These are phyloP conservation scores for Gentiana dahurica DNA, from an alignment of 257 asterid species.

Conservation along the genomic window DNA sequence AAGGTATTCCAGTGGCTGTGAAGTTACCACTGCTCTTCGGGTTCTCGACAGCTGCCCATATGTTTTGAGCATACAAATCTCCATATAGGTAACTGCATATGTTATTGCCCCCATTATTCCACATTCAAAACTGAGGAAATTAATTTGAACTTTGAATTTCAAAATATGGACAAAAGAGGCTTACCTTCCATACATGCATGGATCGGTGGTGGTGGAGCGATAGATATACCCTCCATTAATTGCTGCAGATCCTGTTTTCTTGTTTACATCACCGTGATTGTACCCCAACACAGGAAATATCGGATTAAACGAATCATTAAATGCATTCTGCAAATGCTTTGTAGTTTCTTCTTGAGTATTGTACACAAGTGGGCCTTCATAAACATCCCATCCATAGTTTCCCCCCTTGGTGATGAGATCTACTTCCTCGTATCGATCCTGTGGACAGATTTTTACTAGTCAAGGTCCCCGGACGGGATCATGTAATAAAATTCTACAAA, in stretches of 20 bases:
- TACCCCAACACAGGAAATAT: slow-evolving; percentile 78
- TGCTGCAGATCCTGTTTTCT: slow-evolving; percentile 73
- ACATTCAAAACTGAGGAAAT: neutral
- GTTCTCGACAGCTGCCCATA: slow-evolving; percentile 80
- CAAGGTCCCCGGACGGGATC: no score
- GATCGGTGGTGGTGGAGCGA: slow-evolving; percentile 72
- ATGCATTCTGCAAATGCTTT: slow-evolving; percentile 38
- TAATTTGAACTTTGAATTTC: neutral
- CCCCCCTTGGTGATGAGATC: slow-evolving; percentile 83
- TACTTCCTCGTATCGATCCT: slow-evolving; percentile 87
- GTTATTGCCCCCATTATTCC: neutral
- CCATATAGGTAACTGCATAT: slow-evolving; percentile 74
- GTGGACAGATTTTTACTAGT: neutral
- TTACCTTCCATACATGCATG: slow-evolving; percentile 92
- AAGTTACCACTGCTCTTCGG: slow-evolving; percentile 74
- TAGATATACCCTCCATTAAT: slow-evolving; percentile 77
- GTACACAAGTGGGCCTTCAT: slow-evolving; percentile 61
- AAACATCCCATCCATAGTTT: slow-evolving; percentile 84
- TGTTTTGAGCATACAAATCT: slow-evolving; percentile 58
- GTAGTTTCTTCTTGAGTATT: slow-evolving; percentile 34
- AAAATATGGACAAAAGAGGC: neutral
- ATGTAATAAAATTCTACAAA: no score
- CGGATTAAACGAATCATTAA: slow-evolving; percentile 39
- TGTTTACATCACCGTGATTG: slow-evolving; percentile 50
- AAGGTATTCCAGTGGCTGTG: slow-evolving; percentile 40